A percentile compares a stretch with the other conserved stretches of the same genome.
phyloP scores from a whole-genome alignment of 495 filamentous ascomycete species.

The Penicillium desertorum region DNA sequence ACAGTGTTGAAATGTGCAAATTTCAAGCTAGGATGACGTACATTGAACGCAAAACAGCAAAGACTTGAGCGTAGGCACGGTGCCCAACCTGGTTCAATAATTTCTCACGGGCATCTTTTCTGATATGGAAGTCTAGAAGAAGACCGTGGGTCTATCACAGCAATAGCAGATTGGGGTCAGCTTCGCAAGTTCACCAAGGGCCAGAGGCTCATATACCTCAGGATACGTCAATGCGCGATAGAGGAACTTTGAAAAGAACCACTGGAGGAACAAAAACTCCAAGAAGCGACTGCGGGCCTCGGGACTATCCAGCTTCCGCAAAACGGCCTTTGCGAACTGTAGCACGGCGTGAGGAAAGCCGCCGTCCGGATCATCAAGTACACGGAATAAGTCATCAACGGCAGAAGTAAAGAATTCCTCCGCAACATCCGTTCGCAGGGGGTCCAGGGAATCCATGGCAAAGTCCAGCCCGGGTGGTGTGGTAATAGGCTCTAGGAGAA shows the following conservation, averaged over 20 bases:
- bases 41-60: slow-evolving; percentile 50
- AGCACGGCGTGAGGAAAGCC: slow-evolving; percentile 83
- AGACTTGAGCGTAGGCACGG: slow-evolving; percentile 71
- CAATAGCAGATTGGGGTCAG: slow-evolving; percentile 14
- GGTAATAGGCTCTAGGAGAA: slow-evolving; percentile 80
- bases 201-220: slow-evolving; percentile 61
- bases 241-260: slow-evolving; percentile 87
- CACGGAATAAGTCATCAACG: slow-evolving; percentile 76
- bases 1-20: not conserved
- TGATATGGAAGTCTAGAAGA: slow-evolving; percentile 87
- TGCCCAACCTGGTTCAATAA: slow-evolving; percentile 82
- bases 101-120: slow-evolving; percentile 82
- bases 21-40: slow-evolving; percentile 26
- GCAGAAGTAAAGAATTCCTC: slow-evolving; percentile 90
- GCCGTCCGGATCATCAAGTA: slow-evolving; percentile 73
- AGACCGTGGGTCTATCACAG: slow-evolving; percentile 70
- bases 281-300: slow-evolving; percentile 69
- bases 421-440: slow-evolving; percentile 70
- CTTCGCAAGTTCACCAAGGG: slow-evolving; percentile 3
- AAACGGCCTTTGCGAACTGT: slow-evolving; percentile 77
- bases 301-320: slow-evolving; percentile 69
- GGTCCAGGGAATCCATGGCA: slow-evolving; percentile 55
- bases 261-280: slow-evolving; percentile 81
- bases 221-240: slow-evolving; percentile 83
- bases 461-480: slow-evolving; percentile 40